Percentiles rank a stretch among this genome's conserved stretches.
phyloP scores from a whole-genome alignment of 495 filamentous ascomycete species.

The Talaromyces ruber region DNA sequence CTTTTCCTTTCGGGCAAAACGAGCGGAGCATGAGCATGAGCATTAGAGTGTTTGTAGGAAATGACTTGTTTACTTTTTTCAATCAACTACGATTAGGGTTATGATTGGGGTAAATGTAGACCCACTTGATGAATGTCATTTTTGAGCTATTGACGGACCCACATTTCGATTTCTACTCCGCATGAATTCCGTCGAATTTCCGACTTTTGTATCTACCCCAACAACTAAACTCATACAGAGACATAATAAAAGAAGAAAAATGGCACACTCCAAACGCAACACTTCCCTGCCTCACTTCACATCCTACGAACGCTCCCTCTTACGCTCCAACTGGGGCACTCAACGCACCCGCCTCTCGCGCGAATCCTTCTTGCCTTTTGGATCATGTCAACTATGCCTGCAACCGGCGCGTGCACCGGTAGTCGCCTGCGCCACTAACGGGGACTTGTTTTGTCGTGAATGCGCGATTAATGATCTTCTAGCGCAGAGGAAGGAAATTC shows the following conservation, averaged over 20 bases:
- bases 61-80: neutral
- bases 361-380: conserved; percentile 91
- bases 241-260: conserved; percentile 8
- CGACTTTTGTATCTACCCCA: neutral
- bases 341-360: conserved; percentile 79
- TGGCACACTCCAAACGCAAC: conserved; percentile 71
- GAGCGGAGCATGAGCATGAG: neutral
- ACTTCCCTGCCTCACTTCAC: conserved; percentile 96
- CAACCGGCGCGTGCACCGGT: conserved; percentile 78
- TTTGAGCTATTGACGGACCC: neutral
- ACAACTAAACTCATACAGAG: neutral
- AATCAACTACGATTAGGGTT: neutral
- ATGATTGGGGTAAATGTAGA: neutral
- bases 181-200: neutral
- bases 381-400: conserved; percentile 81
- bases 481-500: conserved; percentile 87
- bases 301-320: conserved; percentile 75
- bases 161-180: neutral
- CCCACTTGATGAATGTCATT: neutral
- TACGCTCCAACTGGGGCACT: conserved; percentile 72
- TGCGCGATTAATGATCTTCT: conserved; percentile 89
- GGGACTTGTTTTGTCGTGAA: conserved; percentile 95
- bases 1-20: neutral
- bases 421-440: conserved; percentile 63
- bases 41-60: neutral